A percentile compares a stretch with the other conserved stretches of the same genome.
These are phyloP conservation scores for Gaeumannomyces sp. DNA, from an alignment of 2,329 filamentous ascomycete species.

Conservation along the genomic window DNA sequence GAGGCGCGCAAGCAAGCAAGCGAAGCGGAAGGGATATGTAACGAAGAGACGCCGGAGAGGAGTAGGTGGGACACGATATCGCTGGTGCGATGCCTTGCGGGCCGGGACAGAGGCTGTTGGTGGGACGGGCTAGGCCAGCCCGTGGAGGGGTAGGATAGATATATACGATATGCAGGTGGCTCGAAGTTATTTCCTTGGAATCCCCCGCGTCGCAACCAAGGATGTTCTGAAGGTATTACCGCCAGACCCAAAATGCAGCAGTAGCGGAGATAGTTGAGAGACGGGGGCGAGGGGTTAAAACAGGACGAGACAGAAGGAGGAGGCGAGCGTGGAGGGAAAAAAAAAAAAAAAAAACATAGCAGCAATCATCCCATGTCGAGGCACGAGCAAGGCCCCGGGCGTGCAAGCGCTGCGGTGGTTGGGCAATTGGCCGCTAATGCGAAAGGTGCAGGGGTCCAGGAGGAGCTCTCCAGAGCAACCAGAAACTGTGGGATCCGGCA, in stretches of 20 bases:
- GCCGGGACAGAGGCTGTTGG: neutral
- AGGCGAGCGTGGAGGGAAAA: neutral
- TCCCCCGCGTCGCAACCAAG: neutral
- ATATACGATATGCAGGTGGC: neutral
- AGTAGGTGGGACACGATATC: neutral
- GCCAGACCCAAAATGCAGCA: too few species aligned
- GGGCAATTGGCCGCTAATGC: neutral
- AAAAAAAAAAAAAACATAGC: neutral
- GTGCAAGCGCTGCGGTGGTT: neutral
- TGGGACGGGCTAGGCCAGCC: neutral
- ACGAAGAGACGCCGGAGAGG: neutral
- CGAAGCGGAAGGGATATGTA: neutral
- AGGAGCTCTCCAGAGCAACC: neutral
- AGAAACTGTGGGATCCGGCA: neutral
- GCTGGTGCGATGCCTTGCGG: neutral
- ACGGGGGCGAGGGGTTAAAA: neutral
- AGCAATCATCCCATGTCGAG: neutral
- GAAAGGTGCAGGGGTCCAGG: neutral
- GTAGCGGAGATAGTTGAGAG: neutral
- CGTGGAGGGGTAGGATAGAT: neutral
- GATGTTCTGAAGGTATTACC: neutral
- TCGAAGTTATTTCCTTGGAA: neutral
- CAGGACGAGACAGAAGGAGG: neutral
- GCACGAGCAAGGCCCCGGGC: neutral
- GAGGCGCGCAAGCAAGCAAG: neutral